These are phyloP conservation scores for Trametes hirsuta DNA, from an alignment of 1,284 basidiomycete genomes.

Conservation along the genomic window DNA sequence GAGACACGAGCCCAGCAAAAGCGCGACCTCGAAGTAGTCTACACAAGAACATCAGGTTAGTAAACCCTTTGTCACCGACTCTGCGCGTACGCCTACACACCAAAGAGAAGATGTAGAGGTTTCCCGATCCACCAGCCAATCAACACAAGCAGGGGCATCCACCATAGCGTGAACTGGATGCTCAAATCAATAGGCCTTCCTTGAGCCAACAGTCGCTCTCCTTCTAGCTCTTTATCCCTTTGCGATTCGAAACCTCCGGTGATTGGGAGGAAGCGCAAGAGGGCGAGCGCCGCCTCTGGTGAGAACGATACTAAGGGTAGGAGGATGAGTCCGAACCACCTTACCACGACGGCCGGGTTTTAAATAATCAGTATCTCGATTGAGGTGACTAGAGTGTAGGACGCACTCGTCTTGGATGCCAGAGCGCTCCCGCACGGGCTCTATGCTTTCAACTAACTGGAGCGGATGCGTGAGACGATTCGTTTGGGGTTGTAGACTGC, in stretches of 20 bases:
- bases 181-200: slow-evolving; percentile 43
- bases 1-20: slow-evolving; percentile 64
- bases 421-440: slow-evolving; percentile 48
- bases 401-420: slow-evolving; percentile 54
- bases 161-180: slow-evolving; percentile 46
- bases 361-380: too few relatives aligned
- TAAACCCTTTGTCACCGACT: too few relatives aligned
- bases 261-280: slow-evolving; percentile 46
- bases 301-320: slow-evolving; percentile 72
- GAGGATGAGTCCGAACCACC: slow-evolving; percentile 72
- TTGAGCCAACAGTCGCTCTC: slow-evolving; percentile 33
- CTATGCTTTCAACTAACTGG: slow-evolving; percentile 65
- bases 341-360: slow-evolving; percentile 23
- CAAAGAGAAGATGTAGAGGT: slow-evolving; percentile 43
- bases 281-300: slow-evolving; percentile 61
- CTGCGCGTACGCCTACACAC: slow-evolving; percentile 28
- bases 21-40: slow-evolving; percentile 62
- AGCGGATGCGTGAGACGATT: not conserved
- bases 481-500: not conserved
- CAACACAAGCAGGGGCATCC: slow-evolving; percentile 44
- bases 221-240: not conserved
- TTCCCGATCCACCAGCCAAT: slow-evolving; percentile 41
- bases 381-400: not conserved
- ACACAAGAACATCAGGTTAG: too few relatives aligned
- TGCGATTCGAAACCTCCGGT: too few relatives aligned